Percentiles rank a stretch among this genome's conserved stretches.
Evolutionary conservation across 306 rosid genomes (phyloP).

Genomic region (Dryas octopetala): DNA sequence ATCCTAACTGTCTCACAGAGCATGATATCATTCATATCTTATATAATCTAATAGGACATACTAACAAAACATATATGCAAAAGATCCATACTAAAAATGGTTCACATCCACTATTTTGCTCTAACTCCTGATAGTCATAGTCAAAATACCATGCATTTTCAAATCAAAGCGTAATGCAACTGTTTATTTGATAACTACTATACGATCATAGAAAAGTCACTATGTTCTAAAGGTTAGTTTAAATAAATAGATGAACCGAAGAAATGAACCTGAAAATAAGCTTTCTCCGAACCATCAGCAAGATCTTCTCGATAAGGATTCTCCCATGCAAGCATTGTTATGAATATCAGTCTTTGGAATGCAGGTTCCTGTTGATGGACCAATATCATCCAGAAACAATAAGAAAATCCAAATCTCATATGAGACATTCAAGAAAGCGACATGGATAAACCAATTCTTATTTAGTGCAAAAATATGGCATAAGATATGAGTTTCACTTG

Average conservation of each 20-base stretch:
- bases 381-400: slow-evolving; percentile 26
- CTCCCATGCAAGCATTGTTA: slow-evolving; percentile 98
- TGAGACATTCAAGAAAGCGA: background rate
- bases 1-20: background rate
- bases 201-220: background rate
- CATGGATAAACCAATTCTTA: background rate
- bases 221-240: background rate
- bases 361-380: slow-evolving; percentile 71
- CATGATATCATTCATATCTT: background rate
- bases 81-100: background rate
- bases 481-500: background rate
- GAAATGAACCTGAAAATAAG: slow-evolving; percentile 69
- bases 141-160: background rate
- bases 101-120: background rate
- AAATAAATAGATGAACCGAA: background rate
- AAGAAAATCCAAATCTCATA: background rate
- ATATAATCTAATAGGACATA: background rate
- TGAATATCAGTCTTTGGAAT: slow-evolving; percentile 80
- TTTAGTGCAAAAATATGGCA: background rate
- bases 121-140: background rate
- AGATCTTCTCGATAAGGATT: slow-evolving; percentile 61
- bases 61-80: background rate
- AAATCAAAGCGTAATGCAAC: background rate
- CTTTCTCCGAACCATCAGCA: slow-evolving; percentile 53
- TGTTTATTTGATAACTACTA: background rate